These are phyloP conservation scores for Pythium myriotylum DNA, from an alignment of 352 stramenopile genomes.

Conservation along the genomic window DNA sequence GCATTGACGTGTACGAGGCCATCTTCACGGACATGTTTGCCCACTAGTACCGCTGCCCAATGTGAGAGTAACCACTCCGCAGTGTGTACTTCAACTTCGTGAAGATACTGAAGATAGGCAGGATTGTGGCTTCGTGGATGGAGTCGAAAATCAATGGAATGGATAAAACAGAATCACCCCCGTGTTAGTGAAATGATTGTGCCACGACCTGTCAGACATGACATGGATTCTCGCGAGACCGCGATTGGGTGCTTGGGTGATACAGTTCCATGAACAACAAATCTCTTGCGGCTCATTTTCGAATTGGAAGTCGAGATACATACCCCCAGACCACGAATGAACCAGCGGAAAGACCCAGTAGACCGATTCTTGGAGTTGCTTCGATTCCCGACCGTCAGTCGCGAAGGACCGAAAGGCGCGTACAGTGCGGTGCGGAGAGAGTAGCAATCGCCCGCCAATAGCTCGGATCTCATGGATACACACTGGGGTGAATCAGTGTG, in stretches of 20 bases:
- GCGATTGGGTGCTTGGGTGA: no score
- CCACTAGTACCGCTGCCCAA: neutral
- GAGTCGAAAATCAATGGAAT: no score
- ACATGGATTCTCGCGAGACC: no score
- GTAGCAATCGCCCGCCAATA: neutral
- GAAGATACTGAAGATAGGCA: no score
- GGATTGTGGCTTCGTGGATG: no score
- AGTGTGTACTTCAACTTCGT: no score
- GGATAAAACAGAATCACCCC: no score
- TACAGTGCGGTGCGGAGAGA: constrained; percentile 67
- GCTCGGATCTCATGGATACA: neutral
- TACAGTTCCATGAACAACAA: no score
- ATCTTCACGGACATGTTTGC: constrained; percentile 56
- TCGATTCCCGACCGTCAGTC: constrained; percentile 75
- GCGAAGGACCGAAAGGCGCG: constrained; percentile 57
- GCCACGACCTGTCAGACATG: no score
- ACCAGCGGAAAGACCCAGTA: constrained; percentile 35
- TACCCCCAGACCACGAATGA: constrained; percentile 6
- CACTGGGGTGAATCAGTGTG: constrained; percentile 37
- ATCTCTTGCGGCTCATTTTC: neutral
- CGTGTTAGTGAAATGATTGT: no score
- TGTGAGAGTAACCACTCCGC: no score
- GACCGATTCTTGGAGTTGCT: constrained; percentile 77
- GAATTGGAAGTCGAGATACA: neutral
- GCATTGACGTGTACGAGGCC: constrained; percentile 85